These are phyloP conservation scores for Gautieria morchelliformis DNA, from an alignment of 768 basidiomycete species.

Conservation along the genomic window DNA sequence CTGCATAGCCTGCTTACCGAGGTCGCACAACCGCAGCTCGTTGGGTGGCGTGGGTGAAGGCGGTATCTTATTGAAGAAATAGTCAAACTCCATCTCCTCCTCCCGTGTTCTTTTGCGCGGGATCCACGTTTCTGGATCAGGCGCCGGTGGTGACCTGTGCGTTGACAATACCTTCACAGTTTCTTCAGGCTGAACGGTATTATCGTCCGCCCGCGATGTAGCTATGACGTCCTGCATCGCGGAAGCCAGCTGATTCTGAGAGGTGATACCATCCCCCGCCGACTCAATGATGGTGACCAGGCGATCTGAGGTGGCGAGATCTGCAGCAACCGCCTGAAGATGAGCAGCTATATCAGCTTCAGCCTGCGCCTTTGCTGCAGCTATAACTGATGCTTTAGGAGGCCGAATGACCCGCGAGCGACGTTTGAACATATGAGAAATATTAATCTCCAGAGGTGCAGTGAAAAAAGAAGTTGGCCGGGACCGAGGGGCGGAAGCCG, in stretches of 20 bases:
- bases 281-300: neutral
- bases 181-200: neutral
- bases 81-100: neutral
- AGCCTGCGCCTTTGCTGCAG: neutral
- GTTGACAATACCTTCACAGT: neutral
- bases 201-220: neutral
- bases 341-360: neutral
- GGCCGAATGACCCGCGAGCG: neutral
- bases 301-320: neutral
- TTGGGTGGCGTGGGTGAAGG: neutral
- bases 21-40: neutral
- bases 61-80: neutral
- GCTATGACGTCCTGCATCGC: neutral
- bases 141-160: neutral
- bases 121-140: neutral
- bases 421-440: neutral
- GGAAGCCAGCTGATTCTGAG: neutral
- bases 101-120: conserved; percentile 1
- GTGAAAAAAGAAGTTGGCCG: conserved; percentile 8
- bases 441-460: conserved; percentile 4
- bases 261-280: neutral
- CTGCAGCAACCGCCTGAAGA: neutral
- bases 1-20: conserved; percentile 1
- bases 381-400: neutral
- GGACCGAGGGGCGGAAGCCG: conserved; percentile 6